Evolutionary conservation across 2,329 filamentous ascomycete genomes (phyloP).

Genomic region (Fusarium subtropicale): DNA sequence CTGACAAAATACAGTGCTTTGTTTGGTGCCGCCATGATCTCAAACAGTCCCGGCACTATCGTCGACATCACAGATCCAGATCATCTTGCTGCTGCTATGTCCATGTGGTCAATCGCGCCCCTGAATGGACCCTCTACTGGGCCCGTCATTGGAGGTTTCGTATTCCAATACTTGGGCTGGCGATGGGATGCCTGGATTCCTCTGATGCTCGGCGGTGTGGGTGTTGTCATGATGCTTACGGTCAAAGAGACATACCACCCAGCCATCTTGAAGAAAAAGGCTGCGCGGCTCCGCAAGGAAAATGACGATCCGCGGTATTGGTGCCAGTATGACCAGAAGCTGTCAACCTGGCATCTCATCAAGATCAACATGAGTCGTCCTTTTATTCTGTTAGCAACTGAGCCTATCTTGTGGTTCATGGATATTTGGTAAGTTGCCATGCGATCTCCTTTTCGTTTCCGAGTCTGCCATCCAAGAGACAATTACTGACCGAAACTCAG

Average conservation of each 20-base stretch:
- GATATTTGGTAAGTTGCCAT: constrained; percentile 66
- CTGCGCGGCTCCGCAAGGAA: constrained; percentile 71
- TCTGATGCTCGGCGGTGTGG: constrained; percentile 75
- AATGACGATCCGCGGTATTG: constrained; percentile 79
- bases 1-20: constrained; percentile 52
- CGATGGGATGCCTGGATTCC: constrained; percentile 88
- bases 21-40: constrained; percentile 80
- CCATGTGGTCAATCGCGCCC: constrained; percentile 84
- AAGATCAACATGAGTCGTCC: constrained; percentile 82
- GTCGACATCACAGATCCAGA: constrained; percentile 86
- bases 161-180: constrained; percentile 80
- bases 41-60: constrained; percentile 84
- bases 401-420: constrained; percentile 83
- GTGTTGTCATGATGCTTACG: constrained; percentile 67
- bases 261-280: constrained; percentile 74
- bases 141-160: constrained; percentile 76
- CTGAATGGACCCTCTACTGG: constrained; percentile 75
- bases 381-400: constrained; percentile 79
- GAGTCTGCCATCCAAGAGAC: not conserved
- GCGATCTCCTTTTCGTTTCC: not conserved
- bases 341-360: constrained; percentile 73
- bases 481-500: constrained; percentile 53
- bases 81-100: constrained; percentile 83
- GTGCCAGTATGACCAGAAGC: constrained; percentile 81
- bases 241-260: constrained; percentile 83